These are phyloP conservation scores for Epichloe aotearoae DNA, from an alignment of 2,329 filamentous ascomycete species.

Conservation along the genomic window DNA sequence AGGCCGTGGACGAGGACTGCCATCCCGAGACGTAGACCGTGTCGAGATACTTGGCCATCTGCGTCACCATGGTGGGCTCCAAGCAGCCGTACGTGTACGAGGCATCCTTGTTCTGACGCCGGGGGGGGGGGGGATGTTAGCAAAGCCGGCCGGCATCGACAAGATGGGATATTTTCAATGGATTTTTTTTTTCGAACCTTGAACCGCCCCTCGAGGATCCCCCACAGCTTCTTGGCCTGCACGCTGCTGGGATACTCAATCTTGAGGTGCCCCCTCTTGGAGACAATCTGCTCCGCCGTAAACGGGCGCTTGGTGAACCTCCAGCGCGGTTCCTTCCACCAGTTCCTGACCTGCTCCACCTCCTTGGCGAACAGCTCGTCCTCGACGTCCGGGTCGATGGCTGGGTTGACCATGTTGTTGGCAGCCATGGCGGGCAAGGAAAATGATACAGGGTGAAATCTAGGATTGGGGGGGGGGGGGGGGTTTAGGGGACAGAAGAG, in stretches of 20 bases:
- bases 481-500: no score
- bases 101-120: conserved; percentile 43
- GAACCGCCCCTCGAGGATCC: conserved; percentile 75
- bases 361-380: conserved; percentile 65
- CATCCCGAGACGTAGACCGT: conserved; percentile 98
- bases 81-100: conserved; percentile 96
- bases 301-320: conserved; percentile 83
- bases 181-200: conserved; percentile 35
- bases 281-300: conserved; percentile 92
- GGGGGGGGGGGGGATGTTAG: no score
- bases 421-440: conserved; percentile 34
- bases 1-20: conserved; percentile 96
- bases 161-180: no score
- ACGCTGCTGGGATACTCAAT: conserved; percentile 84
- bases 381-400: conserved; percentile 43
- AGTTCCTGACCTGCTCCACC: conserved; percentile 77
- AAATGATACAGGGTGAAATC: no score
- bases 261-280: conserved; percentile 77
- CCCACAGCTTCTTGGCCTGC: conserved; percentile 90
- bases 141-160: no score
- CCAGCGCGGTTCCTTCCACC: conserved; percentile 92
- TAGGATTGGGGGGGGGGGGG: no score
- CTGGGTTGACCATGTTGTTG: conserved; percentile 47
- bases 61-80: conserved; percentile 95
- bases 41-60: conserved; percentile 98